Conservation (phyloP, 176 grass and related monocot species). For the Rhynchospora tenuis region DNA sequence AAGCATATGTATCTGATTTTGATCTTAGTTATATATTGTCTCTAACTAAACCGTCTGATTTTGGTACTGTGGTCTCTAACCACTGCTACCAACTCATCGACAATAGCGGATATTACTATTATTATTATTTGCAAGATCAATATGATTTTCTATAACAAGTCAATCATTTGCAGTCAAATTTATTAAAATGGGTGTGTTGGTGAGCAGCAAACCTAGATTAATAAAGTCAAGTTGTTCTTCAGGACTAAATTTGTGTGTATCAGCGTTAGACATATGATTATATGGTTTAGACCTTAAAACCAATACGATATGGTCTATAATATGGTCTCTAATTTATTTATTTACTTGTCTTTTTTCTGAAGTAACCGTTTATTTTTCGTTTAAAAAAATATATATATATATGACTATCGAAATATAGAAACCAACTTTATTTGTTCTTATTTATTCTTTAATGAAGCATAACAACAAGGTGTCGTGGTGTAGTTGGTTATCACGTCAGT, state of each 20-base stretch:
- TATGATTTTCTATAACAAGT: no score
- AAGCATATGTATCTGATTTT: no score
- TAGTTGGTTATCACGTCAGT: slow-evolving; percentile 99
- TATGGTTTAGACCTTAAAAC: not conserved
- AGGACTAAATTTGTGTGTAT: not conserved
- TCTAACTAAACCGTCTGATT: not conserved
- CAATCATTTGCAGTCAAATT: no score
- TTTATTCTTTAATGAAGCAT: not conserved
- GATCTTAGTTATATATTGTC: no score
- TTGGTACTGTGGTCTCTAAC: not conserved
- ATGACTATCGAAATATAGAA: not conserved
- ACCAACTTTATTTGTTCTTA: not conserved
- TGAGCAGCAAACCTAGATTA: no score
- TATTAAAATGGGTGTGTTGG: no score
- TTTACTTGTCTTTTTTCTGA: not conserved
- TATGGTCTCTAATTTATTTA: not conserved
- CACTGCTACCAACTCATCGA: not conserved
- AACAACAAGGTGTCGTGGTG: slow-evolving; percentile 70
- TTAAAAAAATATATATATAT: not conserved
- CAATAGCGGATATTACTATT: not conserved
- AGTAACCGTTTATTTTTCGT: not conserved
- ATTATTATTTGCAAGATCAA: no score
- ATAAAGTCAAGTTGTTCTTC: not conserved
- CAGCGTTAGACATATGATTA: not conserved
- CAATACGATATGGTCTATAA: not conserved